Base-by-base conservation (phyloP, 208 protist species). In the Wallacemonas sp. region DNA sequence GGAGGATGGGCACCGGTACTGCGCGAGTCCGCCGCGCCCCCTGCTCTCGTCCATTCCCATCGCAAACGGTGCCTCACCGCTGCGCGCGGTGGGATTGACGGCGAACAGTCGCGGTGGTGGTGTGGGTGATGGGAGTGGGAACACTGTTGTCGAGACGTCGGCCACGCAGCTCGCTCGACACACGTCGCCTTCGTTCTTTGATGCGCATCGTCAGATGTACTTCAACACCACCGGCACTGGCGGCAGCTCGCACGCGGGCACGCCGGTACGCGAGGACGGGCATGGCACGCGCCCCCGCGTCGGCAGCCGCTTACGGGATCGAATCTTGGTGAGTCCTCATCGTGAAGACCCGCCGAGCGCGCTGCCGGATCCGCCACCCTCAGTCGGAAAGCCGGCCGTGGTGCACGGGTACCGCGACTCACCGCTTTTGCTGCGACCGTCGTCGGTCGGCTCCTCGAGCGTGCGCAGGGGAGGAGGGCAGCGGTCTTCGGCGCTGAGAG, bases 141-240 rank as follows among this genome's bases (percentile, higher is more conserved):
- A n/a, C n/a, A n/a, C n/a, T n/a, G n/a, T n/a, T n/a, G n/a, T n/a
- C n/a, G n/a, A n/a, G n/a, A n/a, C n/a, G n/a, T n/a, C n/a, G n/a
- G n/a, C n/a, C n/a, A n/a, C n/a, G n/a, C n/a, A n/a, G n/a, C n/a
- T n/a, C n/a, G n/a, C n/a, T n/a, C n/a, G n/a, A n/a, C n/a, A n/a
- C n/a, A n/a, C n/a, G n/a, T n/a, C 6, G 46, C 46, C 12, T 54
- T 36, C 46, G 21, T 57, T 57, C 22, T 57, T 57, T 27, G 50
- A 57, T 26, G 50, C 32, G 30, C 26, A 57, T 37, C 9, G 50
- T 13, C 50, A 57, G n/a, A 57, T 57, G 50, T 57, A 57, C 50
- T 57, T 57, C n/a, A n/a, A n/a, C n/a, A n/a, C n/a, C n/a, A n/a
- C n/a, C n/a, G n/a, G n/a, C n/a, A n/a, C n/a, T 57, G 50, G 50